A percentile compares a stretch with the other conserved stretches of the same genome.
Conservation (phyloP, 2,329 filamentous ascomycete genomes). For the Teratosphaeria zuluensis region DNA sequence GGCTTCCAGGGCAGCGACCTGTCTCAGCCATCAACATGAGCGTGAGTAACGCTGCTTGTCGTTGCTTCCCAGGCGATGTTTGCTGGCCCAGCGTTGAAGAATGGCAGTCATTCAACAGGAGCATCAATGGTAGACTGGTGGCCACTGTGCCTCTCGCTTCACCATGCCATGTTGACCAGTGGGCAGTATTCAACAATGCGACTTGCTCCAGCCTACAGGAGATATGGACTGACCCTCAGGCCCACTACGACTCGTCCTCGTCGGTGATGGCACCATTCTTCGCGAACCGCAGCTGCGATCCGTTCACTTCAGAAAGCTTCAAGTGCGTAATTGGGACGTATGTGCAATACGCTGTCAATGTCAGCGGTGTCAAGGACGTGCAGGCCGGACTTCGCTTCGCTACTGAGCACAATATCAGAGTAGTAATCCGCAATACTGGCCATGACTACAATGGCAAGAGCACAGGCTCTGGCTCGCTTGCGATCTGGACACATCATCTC, state of each 20-base stretch:
- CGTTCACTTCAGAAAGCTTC: slow-evolving; percentile 24
- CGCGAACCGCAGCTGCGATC: slow-evolving; percentile 33
- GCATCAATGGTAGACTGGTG: slow-evolving; percentile 43
- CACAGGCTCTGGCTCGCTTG: slow-evolving; percentile 50
- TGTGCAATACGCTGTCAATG: slow-evolving; percentile 23
- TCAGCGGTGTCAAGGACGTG: slow-evolving; percentile 18
- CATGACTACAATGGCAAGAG: slow-evolving; percentile 46
- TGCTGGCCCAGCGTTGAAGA: slow-evolving; percentile 41
- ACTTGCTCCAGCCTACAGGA: slow-evolving; percentile 33
- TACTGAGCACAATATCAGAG: slow-evolving; percentile 38
- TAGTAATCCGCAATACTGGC: slow-evolving; percentile 37
- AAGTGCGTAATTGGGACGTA: slow-evolving; percentile 38
- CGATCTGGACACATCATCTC: slow-evolving; percentile 49
- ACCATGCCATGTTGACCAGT: slow-evolving; percentile 40
- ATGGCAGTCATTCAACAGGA: slow-evolving; percentile 45
- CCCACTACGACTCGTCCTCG: slow-evolving; percentile 33
- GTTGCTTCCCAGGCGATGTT: slow-evolving; percentile 43
- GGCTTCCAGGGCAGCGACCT: too few species aligned
- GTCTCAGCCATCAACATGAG: too few species aligned
- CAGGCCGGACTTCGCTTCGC: slow-evolving; percentile 31
- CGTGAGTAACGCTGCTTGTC: slow-evolving; percentile 23
- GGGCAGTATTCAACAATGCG: slow-evolving; percentile 34
- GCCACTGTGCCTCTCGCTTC: slow-evolving; percentile 44
- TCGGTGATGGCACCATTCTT: slow-evolving; percentile 32
- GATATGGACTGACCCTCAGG: slow-evolving; percentile 36